Evolutionary conservation across 2,329 filamentous ascomycete species (phyloP).

Genomic region (Claviceps arundinis): DNA sequence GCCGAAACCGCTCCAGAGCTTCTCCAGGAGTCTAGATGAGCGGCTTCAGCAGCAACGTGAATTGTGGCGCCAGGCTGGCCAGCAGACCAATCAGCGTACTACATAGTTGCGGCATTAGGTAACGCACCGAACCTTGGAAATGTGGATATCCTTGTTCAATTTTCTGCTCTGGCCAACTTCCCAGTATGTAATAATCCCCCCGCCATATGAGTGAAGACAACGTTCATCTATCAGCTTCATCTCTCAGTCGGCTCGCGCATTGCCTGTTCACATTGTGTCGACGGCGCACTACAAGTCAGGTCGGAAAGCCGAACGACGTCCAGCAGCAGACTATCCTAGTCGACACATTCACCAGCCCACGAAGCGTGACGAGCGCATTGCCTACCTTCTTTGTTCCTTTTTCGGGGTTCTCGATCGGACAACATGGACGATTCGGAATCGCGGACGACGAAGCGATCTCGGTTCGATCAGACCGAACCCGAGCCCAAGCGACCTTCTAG

Average conservation of each 20-base stretch:
- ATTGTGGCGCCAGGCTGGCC: background rate
- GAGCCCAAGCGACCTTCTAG: conserved; percentile 64
- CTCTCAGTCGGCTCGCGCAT: background rate
- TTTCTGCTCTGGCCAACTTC: background rate
- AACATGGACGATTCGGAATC: conserved; percentile 64
- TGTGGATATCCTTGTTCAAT: background rate
- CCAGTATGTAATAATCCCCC: background rate
- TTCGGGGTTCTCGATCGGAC: background rate
- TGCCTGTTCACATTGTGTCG: background rate
- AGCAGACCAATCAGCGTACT: background rate
- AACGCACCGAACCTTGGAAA: background rate
- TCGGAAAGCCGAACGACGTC: background rate
- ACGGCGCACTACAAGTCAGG: background rate
- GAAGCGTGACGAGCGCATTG: background rate
- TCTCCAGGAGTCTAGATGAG: background rate
- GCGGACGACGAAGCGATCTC: conserved; percentile 65
- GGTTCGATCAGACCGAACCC: conserved; percentile 84
- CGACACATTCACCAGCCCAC: background rate
- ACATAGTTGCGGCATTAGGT: background rate
- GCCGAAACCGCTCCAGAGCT: background rate
- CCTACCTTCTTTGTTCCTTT: background rate
- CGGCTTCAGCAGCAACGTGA: background rate
- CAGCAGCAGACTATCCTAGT: background rate
- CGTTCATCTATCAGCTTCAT: background rate
- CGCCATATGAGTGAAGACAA: background rate